Percentiles rank a stretch among this genome's conserved stretches.
Conservation (phyloP, 2,329 filamentous ascomycete species). For the Alternaria infectoria region DNA sequence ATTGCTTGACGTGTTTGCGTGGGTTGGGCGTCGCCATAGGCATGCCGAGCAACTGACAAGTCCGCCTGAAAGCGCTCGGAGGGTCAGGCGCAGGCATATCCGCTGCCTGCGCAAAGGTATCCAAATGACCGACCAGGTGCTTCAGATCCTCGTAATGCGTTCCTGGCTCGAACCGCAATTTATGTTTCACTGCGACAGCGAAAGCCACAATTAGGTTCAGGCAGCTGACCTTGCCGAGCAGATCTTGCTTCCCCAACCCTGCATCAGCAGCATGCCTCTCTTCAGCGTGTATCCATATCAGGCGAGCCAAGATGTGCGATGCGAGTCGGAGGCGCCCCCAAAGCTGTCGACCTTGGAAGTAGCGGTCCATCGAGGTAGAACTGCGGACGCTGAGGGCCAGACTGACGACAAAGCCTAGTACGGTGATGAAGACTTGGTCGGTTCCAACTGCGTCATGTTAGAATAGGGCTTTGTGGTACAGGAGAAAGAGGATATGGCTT, state of each 20-base stretch:
- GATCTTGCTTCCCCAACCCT: slow-evolving; percentile 65
- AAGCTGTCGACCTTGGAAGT: slow-evolving; percentile 65
- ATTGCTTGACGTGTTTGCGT: slow-evolving; percentile 75
- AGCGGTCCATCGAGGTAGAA: slow-evolving; percentile 76
- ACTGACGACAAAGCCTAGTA: slow-evolving; percentile 81
- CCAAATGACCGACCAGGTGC: slow-evolving; percentile 72
- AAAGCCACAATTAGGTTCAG: slow-evolving; percentile 81
- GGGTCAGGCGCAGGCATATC: slow-evolving; percentile 40
- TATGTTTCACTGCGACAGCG: slow-evolving; percentile 78
- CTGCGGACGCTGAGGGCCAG: slow-evolving; percentile 75
- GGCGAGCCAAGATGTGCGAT: slow-evolving; percentile 66
- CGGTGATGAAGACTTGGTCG: slow-evolving; percentile 71
- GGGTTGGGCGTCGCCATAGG: slow-evolving; percentile 79
- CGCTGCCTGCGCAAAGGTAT: slow-evolving; percentile 71
- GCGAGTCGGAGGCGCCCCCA: slow-evolving; percentile 65
- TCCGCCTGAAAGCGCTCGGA: slow-evolving; percentile 58
- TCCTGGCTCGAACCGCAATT: slow-evolving; percentile 83
- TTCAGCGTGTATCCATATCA: slow-evolving; percentile 81
- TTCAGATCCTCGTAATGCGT: slow-evolving; percentile 75
- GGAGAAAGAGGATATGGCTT: background rate
- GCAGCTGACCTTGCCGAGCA: slow-evolving; percentile 68
- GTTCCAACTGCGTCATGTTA: slow-evolving; percentile 57
- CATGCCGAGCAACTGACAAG: slow-evolving; percentile 75
- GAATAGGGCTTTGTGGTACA: background rate
- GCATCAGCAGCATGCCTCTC: slow-evolving; percentile 60